Percentiles rank a stretch among this genome's conserved stretches.
These are phyloP conservation scores for Castanopsis chinensis DNA, from an alignment of 306 rosid genomes.

Conservation along the genomic window DNA sequence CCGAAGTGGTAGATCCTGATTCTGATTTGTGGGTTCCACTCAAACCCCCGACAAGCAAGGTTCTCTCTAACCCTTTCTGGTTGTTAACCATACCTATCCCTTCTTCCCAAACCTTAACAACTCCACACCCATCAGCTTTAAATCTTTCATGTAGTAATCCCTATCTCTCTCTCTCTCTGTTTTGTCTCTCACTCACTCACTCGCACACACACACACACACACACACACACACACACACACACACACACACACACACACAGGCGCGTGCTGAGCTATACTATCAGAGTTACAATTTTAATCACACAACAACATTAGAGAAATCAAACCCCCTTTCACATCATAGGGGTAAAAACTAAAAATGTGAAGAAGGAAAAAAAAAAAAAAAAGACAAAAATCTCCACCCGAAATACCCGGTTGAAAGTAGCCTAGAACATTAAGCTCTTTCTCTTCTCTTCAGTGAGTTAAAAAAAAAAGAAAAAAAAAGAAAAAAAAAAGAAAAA, in stretches of 20 bases:
- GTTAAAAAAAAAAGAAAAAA: constrained; percentile 36
- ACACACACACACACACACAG: constrained; percentile 12
- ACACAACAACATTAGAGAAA: constrained; percentile 41
- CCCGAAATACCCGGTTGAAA: constrained; percentile 14
- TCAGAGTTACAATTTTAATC: constrained; percentile 42
- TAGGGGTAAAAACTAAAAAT: constrained; percentile 39
- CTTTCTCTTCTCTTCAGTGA: constrained; percentile 22
- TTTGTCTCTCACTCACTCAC: too few species aligned
- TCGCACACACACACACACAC: too few species aligned
- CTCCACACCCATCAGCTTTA: constrained; percentile 47
- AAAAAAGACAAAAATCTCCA: constrained; percentile 32
- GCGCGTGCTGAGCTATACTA: constrained; percentile 28
- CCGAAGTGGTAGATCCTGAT: constrained; percentile 62
- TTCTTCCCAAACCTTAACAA: constrained; percentile 57
- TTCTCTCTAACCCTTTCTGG: constrained; percentile 42
- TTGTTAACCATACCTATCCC: constrained; percentile 66
- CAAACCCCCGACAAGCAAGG: constrained; percentile 51
- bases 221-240: constrained; percentile 11
- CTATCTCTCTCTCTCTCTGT: constrained; percentile 13
- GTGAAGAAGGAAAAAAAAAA: constrained; percentile 45
- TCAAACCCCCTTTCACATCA: constrained; percentile 43
- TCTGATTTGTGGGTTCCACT: constrained; percentile 84
- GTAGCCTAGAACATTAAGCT: constrained; percentile 34
- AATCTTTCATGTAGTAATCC: constrained; percentile 53
- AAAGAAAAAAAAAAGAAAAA: constrained; percentile 11